These are phyloP conservation scores for Xylaria sp. DNA, from an alignment of 495 filamentous ascomycete species.

Conservation along the genomic window DNA sequence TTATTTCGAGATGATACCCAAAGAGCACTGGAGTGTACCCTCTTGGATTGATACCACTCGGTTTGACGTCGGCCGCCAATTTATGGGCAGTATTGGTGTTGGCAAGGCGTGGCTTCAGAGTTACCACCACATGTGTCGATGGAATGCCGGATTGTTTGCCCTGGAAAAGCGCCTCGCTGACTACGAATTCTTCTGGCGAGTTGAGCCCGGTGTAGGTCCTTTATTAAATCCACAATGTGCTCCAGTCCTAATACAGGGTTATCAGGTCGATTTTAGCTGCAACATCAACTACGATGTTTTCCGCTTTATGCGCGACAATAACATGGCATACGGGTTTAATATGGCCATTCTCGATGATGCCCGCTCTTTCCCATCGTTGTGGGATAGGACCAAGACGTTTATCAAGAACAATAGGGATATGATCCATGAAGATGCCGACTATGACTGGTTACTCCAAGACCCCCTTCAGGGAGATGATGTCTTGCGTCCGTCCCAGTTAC, in stretches of 20 bases:
- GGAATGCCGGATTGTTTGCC: constrained; percentile 79
- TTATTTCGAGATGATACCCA: constrained; percentile 74
- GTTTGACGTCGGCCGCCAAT: constrained; percentile 60
- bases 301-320: constrained; percentile 74
- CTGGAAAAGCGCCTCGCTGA: constrained; percentile 67
- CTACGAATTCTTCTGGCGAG: constrained; percentile 80
- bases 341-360: constrained; percentile 63
- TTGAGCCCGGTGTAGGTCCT: constrained; percentile 63
- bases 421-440: constrained; percentile 57
- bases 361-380: constrained; percentile 57
- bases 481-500: constrained; percentile 22
- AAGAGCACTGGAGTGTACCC: constrained; percentile 76
- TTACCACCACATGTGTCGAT: constrained; percentile 79
- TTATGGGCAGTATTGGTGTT: constrained; percentile 61
- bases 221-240: not conserved
- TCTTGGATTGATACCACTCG: constrained; percentile 67
- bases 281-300: constrained; percentile 76
- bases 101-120: constrained; percentile 62
- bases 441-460: constrained; percentile 55
- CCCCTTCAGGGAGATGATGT: constrained; percentile 24
- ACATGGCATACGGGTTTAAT: constrained; percentile 72
- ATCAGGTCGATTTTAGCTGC: constrained; percentile 66
- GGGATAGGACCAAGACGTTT: constrained; percentile 54
- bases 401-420: constrained; percentile 54
- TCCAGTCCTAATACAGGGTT: constrained; percentile 20